phyloP scores from a whole-genome alignment of 257 asterid genomes.

The Lithospermum erythrorhizon region DNA sequence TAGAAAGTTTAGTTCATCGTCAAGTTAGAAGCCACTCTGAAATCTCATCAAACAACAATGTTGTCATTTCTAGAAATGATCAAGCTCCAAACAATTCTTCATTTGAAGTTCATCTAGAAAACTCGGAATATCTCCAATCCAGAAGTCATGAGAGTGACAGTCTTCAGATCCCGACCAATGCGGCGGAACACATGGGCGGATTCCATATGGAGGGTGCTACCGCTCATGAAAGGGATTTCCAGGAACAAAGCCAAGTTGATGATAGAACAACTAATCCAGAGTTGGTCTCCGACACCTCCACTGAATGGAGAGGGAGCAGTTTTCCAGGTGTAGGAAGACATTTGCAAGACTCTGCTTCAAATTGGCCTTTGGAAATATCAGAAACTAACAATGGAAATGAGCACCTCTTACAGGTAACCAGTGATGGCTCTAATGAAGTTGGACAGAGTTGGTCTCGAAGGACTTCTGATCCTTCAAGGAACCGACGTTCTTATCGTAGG shows the following conservation, averaged over 20 bases:
- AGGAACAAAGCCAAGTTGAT: slow-evolving; percentile 33
- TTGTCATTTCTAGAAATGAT: slow-evolving; percentile 36
- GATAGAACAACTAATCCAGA: slow-evolving; percentile 32
- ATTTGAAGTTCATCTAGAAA: slow-evolving; percentile 43
- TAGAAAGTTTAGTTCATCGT: slow-evolving; percentile 61
- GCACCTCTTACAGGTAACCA: slow-evolving; percentile 30
- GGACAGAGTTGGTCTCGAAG: slow-evolving; percentile 61
- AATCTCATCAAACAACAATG: slow-evolving; percentile 27
- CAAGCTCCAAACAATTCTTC: slow-evolving; percentile 34
- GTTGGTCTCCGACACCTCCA: slow-evolving; percentile 23
- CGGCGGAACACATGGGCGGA: slow-evolving; percentile 25
- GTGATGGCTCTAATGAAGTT: slow-evolving; percentile 52
- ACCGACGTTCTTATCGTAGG: slow-evolving; percentile 49
- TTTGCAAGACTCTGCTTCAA: slow-evolving; percentile 34
- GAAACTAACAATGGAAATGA: slow-evolving; percentile 32
- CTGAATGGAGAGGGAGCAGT: slow-evolving; percentile 5
- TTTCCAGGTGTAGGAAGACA: slow-evolving; percentile 8
- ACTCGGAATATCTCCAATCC: slow-evolving; percentile 23
- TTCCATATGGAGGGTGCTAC: slow-evolving; percentile 20
- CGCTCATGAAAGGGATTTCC: slow-evolving; percentile 35
- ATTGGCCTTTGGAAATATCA: slow-evolving; percentile 39
- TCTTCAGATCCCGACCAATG: slow-evolving; percentile 26
- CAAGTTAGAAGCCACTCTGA: slow-evolving; percentile 66
- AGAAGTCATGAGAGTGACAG: slow-evolving; percentile 25
- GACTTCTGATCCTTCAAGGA: slow-evolving; percentile 73